Evolutionary conservation across 768 basidiomycete species (phyloP).

Genomic region (Boletellus ananiceps): DNA sequence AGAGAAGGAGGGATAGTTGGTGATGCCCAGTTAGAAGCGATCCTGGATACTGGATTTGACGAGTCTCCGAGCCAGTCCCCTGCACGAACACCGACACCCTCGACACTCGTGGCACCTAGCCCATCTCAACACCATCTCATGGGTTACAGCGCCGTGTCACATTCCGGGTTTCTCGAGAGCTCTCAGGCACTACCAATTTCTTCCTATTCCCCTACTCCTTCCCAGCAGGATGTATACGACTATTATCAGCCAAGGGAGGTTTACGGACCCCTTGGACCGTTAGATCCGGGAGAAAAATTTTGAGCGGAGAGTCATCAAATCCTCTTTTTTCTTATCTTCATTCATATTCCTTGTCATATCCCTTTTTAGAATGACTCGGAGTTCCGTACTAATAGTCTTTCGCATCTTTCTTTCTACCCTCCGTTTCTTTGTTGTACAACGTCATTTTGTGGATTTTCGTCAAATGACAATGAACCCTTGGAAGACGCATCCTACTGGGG

Average conservation of each 20-base stretch:
- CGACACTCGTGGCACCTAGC: constrained; percentile 41
- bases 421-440: background rate
- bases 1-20: constrained; percentile 45
- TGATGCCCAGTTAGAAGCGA: constrained; percentile 79
- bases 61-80: constrained; percentile 51
- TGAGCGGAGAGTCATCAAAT: constrained; percentile 29
- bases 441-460: constrained; percentile 1
- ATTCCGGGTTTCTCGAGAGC: constrained; percentile 38
- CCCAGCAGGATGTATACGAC: constrained; percentile 32
- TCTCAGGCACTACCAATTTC: constrained; percentile 29
- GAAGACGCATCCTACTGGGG: background rate
- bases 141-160: constrained; percentile 53
- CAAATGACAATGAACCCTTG: background rate
- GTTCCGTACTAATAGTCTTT: constrained; percentile 1
- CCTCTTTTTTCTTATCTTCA: constrained; percentile 26
- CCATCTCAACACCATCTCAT: constrained; percentile 27
- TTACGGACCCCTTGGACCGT: constrained; percentile 53
- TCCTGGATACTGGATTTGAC: constrained; percentile 89
- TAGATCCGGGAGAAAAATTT: constrained; percentile 56
- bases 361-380: background rate
- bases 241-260: constrained; percentile 34
- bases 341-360: constrained; percentile 9
- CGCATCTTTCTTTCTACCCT: background rate
- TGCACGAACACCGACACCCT: constrained; percentile 25
- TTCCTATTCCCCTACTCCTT: constrained; percentile 28